Percentiles rank a stretch among this genome's conserved stretches.
phyloP scores from a whole-genome alignment of 345 rosid genomes.

The Aquilaria malaccensis region DNA sequence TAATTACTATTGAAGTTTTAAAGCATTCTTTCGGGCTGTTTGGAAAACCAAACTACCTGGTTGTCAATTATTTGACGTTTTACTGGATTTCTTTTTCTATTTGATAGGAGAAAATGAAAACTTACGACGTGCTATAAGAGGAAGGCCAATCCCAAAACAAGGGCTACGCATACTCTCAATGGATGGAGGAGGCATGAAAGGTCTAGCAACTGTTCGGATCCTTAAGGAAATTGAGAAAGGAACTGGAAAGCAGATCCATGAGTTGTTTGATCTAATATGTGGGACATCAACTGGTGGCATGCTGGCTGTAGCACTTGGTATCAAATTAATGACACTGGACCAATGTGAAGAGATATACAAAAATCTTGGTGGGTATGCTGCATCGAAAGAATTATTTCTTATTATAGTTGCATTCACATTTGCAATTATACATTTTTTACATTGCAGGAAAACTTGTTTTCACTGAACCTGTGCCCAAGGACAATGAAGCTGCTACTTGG shows the following conservation, averaged over 20 bases:
- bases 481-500: slow-evolving; percentile 98
- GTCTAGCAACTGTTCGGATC: slow-evolving; percentile 92
- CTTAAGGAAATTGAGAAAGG: slow-evolving; percentile 98
- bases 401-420: slow-evolving; percentile 9
- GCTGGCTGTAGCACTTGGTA: slow-evolving; percentile 95
- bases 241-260: slow-evolving; percentile 93
- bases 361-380: slow-evolving; percentile 63
- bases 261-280: slow-evolving; percentile 90
- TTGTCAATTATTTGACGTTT: not conserved
- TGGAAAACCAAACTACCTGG: no score
- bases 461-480: slow-evolving; percentile 92
- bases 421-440: slow-evolving; percentile 13
- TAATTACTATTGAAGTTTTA: not conserved
- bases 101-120: slow-evolving; percentile 86
- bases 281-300: slow-evolving; percentile 99
- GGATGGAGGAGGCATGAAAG: slow-evolving; percentile 99
- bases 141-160: slow-evolving; percentile 83
- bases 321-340: slow-evolving; percentile 81
- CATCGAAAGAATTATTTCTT: slow-evolving; percentile 4
- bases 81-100: slow-evolving; percentile 11
- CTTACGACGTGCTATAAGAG: slow-evolving; percentile 84
- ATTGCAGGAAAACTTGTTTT: slow-evolving; percentile 90
- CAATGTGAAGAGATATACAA: slow-evolving; percentile 98
- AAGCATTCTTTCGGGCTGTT: not conserved
- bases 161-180: slow-evolving; percentile 94